These are phyloP conservation scores for Dioscorea dumetorum DNA, from an alignment of 106 monocot species.

Conservation along the genomic window DNA sequence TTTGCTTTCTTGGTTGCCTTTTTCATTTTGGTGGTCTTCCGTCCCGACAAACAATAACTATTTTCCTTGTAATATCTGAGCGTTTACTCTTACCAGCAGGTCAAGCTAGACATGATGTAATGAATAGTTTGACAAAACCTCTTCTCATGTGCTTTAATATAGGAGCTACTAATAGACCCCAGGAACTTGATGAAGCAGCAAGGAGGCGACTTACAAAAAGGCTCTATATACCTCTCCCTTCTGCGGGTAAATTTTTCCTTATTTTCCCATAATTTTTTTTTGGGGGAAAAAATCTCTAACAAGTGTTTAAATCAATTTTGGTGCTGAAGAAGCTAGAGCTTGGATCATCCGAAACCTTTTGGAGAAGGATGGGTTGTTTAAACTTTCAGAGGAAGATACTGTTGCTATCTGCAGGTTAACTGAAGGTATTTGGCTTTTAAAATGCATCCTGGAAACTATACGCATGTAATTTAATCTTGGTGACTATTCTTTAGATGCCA, in stretches of 20 bases:
- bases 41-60: too few relatives aligned
- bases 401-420: constrained; percentile 72
- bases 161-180: constrained; percentile 98
- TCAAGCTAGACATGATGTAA: too few relatives aligned
- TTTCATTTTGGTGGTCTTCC: too few relatives aligned
- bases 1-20: too few relatives aligned
- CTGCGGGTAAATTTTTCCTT: constrained; percentile 45
- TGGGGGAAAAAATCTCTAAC: too few relatives aligned
- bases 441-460: background rate
- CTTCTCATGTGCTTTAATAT: background rate
- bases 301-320: constrained; percentile 3
- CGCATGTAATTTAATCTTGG: background rate
- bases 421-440: constrained; percentile 42
- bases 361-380: constrained; percentile 93
- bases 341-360: constrained; percentile 82
- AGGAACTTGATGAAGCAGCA: constrained; percentile 98
- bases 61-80: too few relatives aligned
- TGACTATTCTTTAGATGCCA: background rate
- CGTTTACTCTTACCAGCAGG: too few relatives aligned
- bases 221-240: constrained; percentile 98
- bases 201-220: constrained; percentile 82
- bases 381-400: constrained; percentile 76
- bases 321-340: constrained; percentile 78
- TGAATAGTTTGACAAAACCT: too few relatives aligned
- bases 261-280: background rate